phyloP scores from a whole-genome alignment of 495 filamentous ascomycete genomes.

The Arthonia radiata region DNA sequence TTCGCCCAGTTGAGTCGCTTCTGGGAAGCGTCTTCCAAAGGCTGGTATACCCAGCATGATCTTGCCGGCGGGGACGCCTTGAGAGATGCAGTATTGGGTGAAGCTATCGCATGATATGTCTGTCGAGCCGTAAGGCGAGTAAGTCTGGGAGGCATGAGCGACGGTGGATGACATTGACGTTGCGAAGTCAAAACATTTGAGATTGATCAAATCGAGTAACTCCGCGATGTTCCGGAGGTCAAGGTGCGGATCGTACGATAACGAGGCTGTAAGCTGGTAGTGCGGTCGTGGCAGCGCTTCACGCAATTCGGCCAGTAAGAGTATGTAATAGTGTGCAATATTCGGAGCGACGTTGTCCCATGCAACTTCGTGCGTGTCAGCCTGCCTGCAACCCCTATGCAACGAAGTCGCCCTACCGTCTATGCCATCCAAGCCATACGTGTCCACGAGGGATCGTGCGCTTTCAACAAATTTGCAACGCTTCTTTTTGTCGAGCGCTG shows the following conservation, averaged over 20 bases:
- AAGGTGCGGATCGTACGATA: constrained; percentile 34
- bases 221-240: too few species aligned
- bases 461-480: constrained; percentile 49
- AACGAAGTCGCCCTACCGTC: constrained; percentile 33
- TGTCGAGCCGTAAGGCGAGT: constrained; percentile 26
- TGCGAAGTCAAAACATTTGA: constrained; percentile 77
- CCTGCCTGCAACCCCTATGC: neutral
- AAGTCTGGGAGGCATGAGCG: constrained; percentile 65
- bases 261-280: constrained; percentile 55
- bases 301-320: constrained; percentile 43
- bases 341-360: constrained; percentile 67
- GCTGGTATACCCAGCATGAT: constrained; percentile 59
- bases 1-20: constrained; percentile 36
- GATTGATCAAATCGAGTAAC: constrained; percentile 61
- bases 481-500: constrained; percentile 33
- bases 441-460: constrained; percentile 44
- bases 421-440: constrained; percentile 61
- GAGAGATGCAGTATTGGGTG: constrained; percentile 36
- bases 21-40: constrained; percentile 62
- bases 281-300: constrained; percentile 43
- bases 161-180: constrained; percentile 45
- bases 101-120: constrained; percentile 39
- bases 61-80: constrained; percentile 46
- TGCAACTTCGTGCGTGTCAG: constrained; percentile 47
- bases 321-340: constrained; percentile 53